Percentiles rank a stretch among this genome's conserved stretches.
phyloP scores from a whole-genome alignment of 2,329 filamentous ascomycete genomes.

The Venturiaceae sp. region DNA sequence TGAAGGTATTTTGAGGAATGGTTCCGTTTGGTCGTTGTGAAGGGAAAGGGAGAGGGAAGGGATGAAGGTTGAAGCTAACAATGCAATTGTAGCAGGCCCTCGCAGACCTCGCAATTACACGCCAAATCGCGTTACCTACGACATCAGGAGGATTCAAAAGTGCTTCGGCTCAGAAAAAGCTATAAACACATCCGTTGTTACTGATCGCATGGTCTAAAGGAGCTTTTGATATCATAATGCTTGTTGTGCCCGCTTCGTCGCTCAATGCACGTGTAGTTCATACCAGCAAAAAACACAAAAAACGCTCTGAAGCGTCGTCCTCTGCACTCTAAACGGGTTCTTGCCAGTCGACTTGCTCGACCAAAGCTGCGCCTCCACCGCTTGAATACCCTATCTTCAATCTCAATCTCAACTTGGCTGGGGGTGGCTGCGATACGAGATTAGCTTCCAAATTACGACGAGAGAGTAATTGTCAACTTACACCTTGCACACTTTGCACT shows the following conservation, averaged over 20 bases:
- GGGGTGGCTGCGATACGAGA: slow-evolving; percentile 49
- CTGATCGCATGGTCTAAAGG: background rate
- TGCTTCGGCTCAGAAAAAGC: too few relatives aligned
- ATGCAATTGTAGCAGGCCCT: too few relatives aligned
- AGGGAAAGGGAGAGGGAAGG: too few relatives aligned
- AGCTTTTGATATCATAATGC: background rate
- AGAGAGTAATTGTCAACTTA: slow-evolving; percentile 55
- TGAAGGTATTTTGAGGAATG: too few relatives aligned
- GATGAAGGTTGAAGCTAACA: too few relatives aligned
- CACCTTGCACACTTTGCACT: slow-evolving; percentile 73
- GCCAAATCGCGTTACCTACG: too few relatives aligned
- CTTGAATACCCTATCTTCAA: slow-evolving; percentile 75
- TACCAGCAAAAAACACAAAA: background rate
- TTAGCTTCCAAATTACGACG: slow-evolving; percentile 18
- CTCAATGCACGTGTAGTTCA: background rate
- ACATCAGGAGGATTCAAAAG: too few relatives aligned
- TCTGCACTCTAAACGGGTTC: slow-evolving; percentile 50
- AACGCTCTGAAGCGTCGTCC: too few relatives aligned
- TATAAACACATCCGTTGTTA: too few relatives aligned
- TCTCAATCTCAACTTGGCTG: slow-evolving; percentile 63
- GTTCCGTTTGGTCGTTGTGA: too few relatives aligned
- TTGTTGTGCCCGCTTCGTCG: background rate
- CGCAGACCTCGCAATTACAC: too few relatives aligned
- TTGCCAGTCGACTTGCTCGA: slow-evolving; percentile 95
- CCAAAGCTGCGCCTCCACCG: slow-evolving; percentile 58